Evolutionary conservation across 2,329 filamentous ascomycete genomes (phyloP), one percentile per base, ranked within the genome.

Genomic region (Allantophomopsis cytisporea): DNA sequence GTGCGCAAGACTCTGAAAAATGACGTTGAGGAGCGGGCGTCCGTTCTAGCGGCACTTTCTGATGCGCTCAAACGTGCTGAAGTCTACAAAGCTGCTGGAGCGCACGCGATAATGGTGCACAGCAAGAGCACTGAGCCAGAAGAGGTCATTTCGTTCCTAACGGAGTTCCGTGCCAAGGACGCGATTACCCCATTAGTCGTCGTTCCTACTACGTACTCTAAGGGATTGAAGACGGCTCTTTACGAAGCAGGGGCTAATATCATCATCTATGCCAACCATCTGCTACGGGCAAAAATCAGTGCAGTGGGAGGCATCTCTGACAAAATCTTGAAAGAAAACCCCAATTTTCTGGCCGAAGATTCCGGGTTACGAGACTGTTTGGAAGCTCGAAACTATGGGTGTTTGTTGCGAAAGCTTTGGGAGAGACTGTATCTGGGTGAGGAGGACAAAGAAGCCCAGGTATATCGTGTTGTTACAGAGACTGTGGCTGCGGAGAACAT

Each of bases 231-330:
- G 23, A 28, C 23, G 3, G 18, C n/a, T 3, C 18, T 43, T 21
- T 37, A 37, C 41, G 41, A 41, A 2, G 41, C 41, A 6, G 41
- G 41, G 5, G 41, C 41, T 5, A 43, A 43, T 21, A 28, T 43
- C 39, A 21, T 43, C 34, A 43, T 43, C 16, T 43, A 43, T 32
- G 41, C 41, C 8, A 41, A 43, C 18, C 41, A 43, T 15, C 14
- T 43, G 23, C 38, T 43, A 21, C 31, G 41, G 6, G 41, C 41
- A 4, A 43, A 38, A 31, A 43, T 35, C 33, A 35, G n/a, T 13
- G 33, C 33, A 2, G 33, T 35, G 2, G 33, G 15, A 4, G n/a
- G 8, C 4, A 20, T 20, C 23, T 28, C 7, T 28, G 23, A 10
- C 23, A 28, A 28, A 10, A 10, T 28, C 8, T 12, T 28, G 23